A percentile compares a stretch with the other conserved stretches of the same genome.
These are phyloP conservation scores for Entomophthora muscae DNA, from an alignment of 371 early-diverging fungal genomes.

Conservation along the genomic window DNA sequence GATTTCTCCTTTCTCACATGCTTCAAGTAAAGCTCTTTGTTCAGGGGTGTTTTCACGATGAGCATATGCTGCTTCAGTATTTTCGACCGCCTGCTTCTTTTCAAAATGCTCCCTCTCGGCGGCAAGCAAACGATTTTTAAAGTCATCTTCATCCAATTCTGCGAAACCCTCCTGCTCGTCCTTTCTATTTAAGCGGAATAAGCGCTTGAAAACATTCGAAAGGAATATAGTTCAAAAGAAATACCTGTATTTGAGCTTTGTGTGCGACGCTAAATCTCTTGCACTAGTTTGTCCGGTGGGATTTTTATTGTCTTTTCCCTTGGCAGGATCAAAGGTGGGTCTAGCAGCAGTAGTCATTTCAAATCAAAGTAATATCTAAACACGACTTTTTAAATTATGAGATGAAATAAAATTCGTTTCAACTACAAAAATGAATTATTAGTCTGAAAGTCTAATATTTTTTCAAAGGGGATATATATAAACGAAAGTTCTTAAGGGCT, in stretches of 20 bases:
- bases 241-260: slow-evolving; percentile 69
- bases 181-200: slow-evolving; percentile 12
- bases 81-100: slow-evolving; percentile 2
- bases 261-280: slow-evolving; percentile 70
- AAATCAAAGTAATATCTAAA: no score
- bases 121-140: slow-evolving; percentile 18
- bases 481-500: no score
- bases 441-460: no score
- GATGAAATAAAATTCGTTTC: no score
- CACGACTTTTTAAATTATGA: no score
- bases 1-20: slow-evolving; percentile 23
- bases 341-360: slow-evolving; percentile 52
- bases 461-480: no score
- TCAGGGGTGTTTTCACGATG: slow-evolving; percentile 17
- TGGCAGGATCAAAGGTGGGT: slow-evolving; percentile 70
- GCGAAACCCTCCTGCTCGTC: slow-evolving; percentile 18
- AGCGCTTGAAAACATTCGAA: no score
- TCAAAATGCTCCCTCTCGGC: slow-evolving; percentile 24
- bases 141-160: slow-evolving; percentile 17
- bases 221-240: no score
- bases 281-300: slow-evolving; percentile 54
- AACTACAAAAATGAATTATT: no score
- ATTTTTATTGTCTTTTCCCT: slow-evolving; percentile 54
- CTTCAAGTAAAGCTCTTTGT: slow-evolving; percentile 14
- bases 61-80: slow-evolving; percentile 13